Percentiles rank a stretch among this genome's conserved stretches.
Conservation (phyloP, 2,329 filamentous ascomycete species). For the Fusarium sp. region DNA sequence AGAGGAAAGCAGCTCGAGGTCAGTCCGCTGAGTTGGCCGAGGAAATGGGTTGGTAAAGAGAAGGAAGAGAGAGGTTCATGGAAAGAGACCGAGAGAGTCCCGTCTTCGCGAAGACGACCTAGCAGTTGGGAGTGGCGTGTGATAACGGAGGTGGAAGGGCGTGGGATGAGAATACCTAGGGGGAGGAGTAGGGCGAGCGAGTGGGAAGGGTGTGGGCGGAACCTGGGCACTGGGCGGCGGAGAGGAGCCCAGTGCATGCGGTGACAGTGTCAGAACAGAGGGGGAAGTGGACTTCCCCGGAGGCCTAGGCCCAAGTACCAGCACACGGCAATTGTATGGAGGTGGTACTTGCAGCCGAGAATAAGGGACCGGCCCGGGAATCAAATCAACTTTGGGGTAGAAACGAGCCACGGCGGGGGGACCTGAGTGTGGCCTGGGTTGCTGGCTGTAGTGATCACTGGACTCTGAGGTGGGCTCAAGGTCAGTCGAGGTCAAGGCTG, state of each 20-base stretch:
- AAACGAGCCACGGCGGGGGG: conserved; percentile 29
- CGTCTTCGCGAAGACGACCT: conserved; percentile 37
- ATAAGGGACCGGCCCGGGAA: conserved; percentile 34
- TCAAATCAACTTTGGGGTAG: conserved; percentile 25
- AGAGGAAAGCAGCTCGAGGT: conserved; percentile 14
- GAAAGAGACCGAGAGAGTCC: conserved; percentile 40
- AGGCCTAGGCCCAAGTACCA: conserved; percentile 16
- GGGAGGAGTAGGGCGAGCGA: conserved; percentile 15
- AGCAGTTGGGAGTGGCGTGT: conserved; percentile 31
- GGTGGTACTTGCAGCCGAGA: conserved; percentile 16
- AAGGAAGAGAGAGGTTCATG: conserved; percentile 34
- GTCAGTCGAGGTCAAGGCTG: conserved; percentile 39
- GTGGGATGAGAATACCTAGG: conserved; percentile 10
- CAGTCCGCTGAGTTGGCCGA: conserved; percentile 5
- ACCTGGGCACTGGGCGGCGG: conserved; percentile 21
- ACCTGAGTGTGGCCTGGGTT: conserved; percentile 5
- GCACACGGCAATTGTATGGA: conserved; percentile 13
- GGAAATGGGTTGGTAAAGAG: conserved; percentile 16
- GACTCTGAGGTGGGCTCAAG: conserved; percentile 36
- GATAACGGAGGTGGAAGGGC: conserved; percentile 25
- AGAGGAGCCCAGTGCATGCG: conserved; percentile 23
- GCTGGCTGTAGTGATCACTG: conserved; percentile 26
- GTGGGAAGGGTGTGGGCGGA: conserved; percentile 31
- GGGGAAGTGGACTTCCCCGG: conserved; percentile 38
- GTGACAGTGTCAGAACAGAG: conserved; percentile 22